Evolutionary conservation across 73 alveolate species (phyloP).

Genomic region (Paramecium pentaurelia): DNA sequence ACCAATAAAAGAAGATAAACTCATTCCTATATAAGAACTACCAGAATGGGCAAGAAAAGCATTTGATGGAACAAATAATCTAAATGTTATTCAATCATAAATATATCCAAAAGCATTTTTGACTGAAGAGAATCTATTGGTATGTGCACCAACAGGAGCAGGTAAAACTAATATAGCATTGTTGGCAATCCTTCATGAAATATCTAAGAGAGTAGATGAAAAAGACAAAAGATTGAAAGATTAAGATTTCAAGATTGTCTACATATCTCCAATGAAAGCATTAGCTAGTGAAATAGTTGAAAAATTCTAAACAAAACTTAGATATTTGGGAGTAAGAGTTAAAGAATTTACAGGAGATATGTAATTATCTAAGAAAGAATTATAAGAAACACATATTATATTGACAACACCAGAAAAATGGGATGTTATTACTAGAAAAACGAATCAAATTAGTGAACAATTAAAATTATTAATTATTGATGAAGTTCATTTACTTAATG

Average conservation of each 20-base stretch:
- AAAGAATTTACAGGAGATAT: slow-evolving; percentile 99
- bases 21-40: not conserved
- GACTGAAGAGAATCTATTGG: slow-evolving; percentile 85
- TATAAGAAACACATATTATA: slow-evolving; percentile 95
- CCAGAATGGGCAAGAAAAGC: slow-evolving; percentile 66
- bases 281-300: slow-evolving; percentile 95
- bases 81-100: slow-evolving; percentile 90
- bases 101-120: slow-evolving; percentile 88
- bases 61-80: slow-evolving; percentile 79
- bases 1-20: not conserved
- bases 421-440: slow-evolving; percentile 80
- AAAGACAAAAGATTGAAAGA: slow-evolving; percentile 70
- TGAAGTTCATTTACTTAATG: slow-evolving; percentile 99
- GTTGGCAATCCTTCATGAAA: slow-evolving; percentile 89
- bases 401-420: slow-evolving; percentile 99
- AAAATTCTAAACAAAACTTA: slow-evolving; percentile 83
- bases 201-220: slow-evolving; percentile 71
- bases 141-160: slow-evolving; percentile 99
- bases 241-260: slow-evolving; percentile 86
- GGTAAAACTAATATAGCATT: slow-evolving; percentile 98
- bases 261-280: slow-evolving; percentile 98
- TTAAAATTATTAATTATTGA: slow-evolving; percentile 95
- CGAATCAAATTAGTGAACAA: slow-evolving; percentile 29
- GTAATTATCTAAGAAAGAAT: slow-evolving; percentile 91
- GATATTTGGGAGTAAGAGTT: slow-evolving; percentile 90